phyloP scores from a whole-genome alignment of 176 grass and related monocot species.

The Juncus inflexus region DNA sequence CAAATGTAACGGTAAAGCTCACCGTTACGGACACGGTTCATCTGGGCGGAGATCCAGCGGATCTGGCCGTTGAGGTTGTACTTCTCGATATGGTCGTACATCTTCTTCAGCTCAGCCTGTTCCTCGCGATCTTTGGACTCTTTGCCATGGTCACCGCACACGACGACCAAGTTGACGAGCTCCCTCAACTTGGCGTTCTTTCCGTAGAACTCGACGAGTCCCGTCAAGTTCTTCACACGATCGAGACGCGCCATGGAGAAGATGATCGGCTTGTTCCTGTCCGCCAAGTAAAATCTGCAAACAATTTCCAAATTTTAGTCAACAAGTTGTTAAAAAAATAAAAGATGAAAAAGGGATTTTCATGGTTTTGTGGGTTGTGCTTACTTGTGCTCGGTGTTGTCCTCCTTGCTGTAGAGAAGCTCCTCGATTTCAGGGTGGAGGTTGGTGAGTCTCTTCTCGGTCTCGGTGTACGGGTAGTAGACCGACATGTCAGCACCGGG shows the following conservation, averaged over 20 bases:
- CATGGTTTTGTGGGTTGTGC: constrained; percentile 8
- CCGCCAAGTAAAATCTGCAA: constrained; percentile 67
- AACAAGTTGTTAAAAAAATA: not conserved
- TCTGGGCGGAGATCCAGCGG: constrained; percentile 96
- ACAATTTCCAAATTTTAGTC: constrained; percentile 10
- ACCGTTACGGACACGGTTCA: constrained; percentile 78
- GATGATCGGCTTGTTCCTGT: constrained; percentile 85
- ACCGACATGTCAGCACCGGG: constrained; percentile 93
- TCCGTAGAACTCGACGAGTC: constrained; percentile 90
- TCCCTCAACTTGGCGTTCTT: constrained; percentile 73
- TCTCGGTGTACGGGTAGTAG: constrained; percentile 81
- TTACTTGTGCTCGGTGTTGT: constrained; percentile 87
- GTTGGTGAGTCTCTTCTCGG: constrained; percentile 70
- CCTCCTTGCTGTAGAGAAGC: constrained; percentile 69
- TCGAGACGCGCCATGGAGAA: constrained; percentile 98
- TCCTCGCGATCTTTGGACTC: constrained; percentile 95
- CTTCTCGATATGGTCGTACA: constrained; percentile 89
- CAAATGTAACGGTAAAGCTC: constrained; percentile 92
- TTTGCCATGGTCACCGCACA: constrained; percentile 95
- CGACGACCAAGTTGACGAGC: constrained; percentile 87
- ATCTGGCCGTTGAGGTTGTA: constrained; percentile 88
- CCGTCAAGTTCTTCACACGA: constrained; percentile 92
- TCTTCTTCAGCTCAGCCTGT: constrained; percentile 82
- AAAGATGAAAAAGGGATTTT: not conserved
- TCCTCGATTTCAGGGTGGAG: constrained; percentile 92